phyloP scores from a whole-genome alignment of 2,329 filamentous ascomycete species.

The Colletotrichum abscissum region DNA sequence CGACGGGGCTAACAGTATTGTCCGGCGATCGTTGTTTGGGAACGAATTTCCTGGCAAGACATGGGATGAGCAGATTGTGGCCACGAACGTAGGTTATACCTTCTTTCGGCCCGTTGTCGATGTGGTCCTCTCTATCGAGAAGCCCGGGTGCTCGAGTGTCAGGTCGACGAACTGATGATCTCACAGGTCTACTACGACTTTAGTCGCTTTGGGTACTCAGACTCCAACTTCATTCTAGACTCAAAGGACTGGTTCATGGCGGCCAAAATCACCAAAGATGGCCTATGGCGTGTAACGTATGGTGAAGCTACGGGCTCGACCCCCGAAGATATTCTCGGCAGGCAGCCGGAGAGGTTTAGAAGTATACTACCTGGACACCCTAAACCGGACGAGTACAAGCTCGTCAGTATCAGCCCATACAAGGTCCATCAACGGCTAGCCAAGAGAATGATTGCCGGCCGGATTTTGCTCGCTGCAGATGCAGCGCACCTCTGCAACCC shows the following conservation, averaged over 20 bases:
- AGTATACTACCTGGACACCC: slow-evolving; percentile 69
- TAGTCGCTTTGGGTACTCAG: slow-evolving; percentile 59
- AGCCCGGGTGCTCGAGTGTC: neutral
- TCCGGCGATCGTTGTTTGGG: slow-evolving; percentile 62
- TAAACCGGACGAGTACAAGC: slow-evolving; percentile 65
- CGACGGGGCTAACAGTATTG: slow-evolving; percentile 61
- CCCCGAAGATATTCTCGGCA: slow-evolving; percentile 61
- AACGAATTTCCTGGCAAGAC: slow-evolving; percentile 67
- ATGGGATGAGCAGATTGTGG: slow-evolving; percentile 68
- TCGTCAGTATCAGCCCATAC: slow-evolving; percentile 69
- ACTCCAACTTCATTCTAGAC: slow-evolving; percentile 71
- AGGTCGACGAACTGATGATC: neutral
- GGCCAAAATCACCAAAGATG: slow-evolving; percentile 66
- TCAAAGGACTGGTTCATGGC: slow-evolving; percentile 71
- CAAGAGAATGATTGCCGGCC: slow-evolving; percentile 64
- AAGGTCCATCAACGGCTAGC: slow-evolving; percentile 71
- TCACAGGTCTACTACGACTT: slow-evolving; percentile 65
- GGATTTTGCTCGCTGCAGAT: slow-evolving; percentile 68
- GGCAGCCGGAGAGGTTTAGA: slow-evolving; percentile 66
- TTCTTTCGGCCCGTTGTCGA: neutral
- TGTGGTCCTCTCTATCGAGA: neutral
- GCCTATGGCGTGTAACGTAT: slow-evolving; percentile 72
- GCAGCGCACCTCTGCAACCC: slow-evolving; percentile 68
- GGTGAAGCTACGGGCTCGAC: slow-evolving; percentile 65
- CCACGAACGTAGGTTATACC: slow-evolving; percentile 62